These are phyloP conservation scores for Wickerhamiella kazuoi DNA, from an alignment of 805 yeast species.

Conservation along the genomic window DNA sequence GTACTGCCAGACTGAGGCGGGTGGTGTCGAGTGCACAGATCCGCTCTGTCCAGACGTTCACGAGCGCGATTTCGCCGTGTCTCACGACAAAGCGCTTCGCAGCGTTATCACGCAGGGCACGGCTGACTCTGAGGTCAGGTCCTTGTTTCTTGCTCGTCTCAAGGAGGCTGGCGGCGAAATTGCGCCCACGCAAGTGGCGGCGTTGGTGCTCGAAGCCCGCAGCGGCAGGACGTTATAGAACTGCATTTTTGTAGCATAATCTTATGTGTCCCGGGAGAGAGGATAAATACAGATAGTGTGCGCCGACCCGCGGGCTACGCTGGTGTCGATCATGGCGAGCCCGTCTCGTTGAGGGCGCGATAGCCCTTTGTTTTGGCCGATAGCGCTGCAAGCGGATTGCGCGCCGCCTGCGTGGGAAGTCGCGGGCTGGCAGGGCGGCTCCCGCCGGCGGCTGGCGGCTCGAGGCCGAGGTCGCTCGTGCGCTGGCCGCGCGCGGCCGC, in stretches of 20 bases:
- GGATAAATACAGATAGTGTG: neutral
- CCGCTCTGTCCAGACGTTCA: slow-evolving; percentile 10
- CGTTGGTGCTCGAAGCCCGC: neutral
- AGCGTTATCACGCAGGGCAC: too few species aligned
- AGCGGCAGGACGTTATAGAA: neutral
- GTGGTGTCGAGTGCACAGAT: slow-evolving; percentile 4
- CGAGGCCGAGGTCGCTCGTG: neutral
- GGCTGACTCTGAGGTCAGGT: too few species aligned
- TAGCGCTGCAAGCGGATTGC: neutral
- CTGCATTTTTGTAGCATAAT: too few species aligned
- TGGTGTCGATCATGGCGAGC: neutral
- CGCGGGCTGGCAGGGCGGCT: neutral
- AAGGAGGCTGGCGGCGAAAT: too few species aligned
- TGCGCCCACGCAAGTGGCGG: too few species aligned
- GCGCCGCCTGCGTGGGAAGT: neutral
- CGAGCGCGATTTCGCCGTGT: slow-evolving; percentile 9
- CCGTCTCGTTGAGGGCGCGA: slow-evolving; percentile 1
- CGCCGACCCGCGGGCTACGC: too few species aligned
- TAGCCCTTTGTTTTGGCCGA: slow-evolving; percentile 1
- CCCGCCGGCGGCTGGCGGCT: neutral
- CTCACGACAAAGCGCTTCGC: slow-evolving; percentile 5
- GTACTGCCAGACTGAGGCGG: slow-evolving; percentile 9
- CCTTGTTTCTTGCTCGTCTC: too few species aligned
- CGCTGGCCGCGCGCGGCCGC: slow-evolving; percentile 5
- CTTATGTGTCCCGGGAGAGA: too few species aligned